These are phyloP conservation scores for Mentha longifolia DNA, from an alignment of 257 asterid genomes.

Conservation along the genomic window DNA sequence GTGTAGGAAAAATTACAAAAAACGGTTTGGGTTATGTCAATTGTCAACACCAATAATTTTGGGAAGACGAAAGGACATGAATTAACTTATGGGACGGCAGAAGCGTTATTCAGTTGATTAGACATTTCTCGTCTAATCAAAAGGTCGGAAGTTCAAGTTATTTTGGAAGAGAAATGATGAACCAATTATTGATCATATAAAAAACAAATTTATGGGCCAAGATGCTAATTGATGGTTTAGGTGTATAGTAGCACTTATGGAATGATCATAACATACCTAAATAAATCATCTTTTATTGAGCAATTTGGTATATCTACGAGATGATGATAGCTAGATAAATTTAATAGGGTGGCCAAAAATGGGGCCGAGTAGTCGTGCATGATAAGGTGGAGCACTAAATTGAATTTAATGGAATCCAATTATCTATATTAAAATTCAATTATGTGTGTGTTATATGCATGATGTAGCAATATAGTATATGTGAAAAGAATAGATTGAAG, in stretches of 20 bases:
- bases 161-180: no score
- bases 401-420: slow-evolving; percentile 26
- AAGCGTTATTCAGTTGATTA: neutral
- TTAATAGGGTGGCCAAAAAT: slow-evolving; percentile 20
- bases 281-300: slow-evolving; percentile 20
- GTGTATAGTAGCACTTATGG: slow-evolving; percentile 6
- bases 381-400: slow-evolving; percentile 31
- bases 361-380: slow-evolving; percentile 5
- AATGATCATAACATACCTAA: slow-evolving; percentile 13
- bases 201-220: neutral
- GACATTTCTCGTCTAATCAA: no score
- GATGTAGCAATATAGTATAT: neutral
- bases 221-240: neutral
- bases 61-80: neutral
- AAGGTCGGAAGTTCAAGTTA: no score
- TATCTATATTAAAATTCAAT: slow-evolving; percentile 1
- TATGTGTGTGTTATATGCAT: neutral
- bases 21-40: no score
- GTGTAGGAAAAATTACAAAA: neutral
- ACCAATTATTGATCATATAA: no score
- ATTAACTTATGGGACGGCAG: slow-evolving; percentile 17
- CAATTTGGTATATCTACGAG: slow-evolving; percentile 4
- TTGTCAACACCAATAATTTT: neutral
- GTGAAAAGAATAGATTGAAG: slow-evolving; percentile 21
- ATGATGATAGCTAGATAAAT: slow-evolving; percentile 11